A percentile compares a stretch with the other conserved stretches of the same genome.
These are phyloP conservation scores for Corylus heterophylla DNA, from an alignment of 306 rosid genomes.

Conservation along the genomic window DNA sequence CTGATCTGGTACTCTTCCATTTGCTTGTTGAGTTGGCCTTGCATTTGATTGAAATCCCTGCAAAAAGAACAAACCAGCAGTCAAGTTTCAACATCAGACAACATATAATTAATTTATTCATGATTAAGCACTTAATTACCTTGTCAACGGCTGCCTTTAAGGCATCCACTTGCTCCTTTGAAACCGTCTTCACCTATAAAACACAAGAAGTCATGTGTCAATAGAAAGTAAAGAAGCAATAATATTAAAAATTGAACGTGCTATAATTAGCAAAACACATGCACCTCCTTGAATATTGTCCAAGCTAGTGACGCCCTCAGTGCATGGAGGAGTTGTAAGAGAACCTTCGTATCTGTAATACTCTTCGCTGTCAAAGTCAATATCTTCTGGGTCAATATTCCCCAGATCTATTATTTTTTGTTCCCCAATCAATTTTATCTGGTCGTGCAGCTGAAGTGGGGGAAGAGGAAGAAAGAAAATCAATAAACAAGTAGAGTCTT, in stretches of 20 bases:
- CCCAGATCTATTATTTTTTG: constrained; percentile 54
- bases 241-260: not conserved
- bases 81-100: not conserved
- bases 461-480: no score
- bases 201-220: not conserved
- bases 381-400: constrained; percentile 42
- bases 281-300: constrained; percentile 64
- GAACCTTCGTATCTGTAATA: constrained; percentile 84
- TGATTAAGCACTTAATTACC: constrained; percentile 39
- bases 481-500: not conserved
- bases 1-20: constrained; percentile 23
- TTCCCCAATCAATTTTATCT: constrained; percentile 36
- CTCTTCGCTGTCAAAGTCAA: constrained; percentile 54
- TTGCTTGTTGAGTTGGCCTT: no score
- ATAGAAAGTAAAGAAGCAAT: not conserved
- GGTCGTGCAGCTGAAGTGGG: constrained; percentile 39
- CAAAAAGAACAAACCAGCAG: not conserved
- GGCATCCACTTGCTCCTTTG: constrained; percentile 56
- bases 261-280: not conserved
- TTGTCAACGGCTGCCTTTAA: constrained; percentile 54
- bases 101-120: not conserved
- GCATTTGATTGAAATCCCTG: constrained; percentile 31
- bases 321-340: constrained; percentile 75
- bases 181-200: constrained; percentile 60
- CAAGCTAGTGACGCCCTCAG: constrained; percentile 76